phyloP scores from a whole-genome alignment of 2,329 filamentous ascomycete species.

The Paraconiothyrium sp. region DNA sequence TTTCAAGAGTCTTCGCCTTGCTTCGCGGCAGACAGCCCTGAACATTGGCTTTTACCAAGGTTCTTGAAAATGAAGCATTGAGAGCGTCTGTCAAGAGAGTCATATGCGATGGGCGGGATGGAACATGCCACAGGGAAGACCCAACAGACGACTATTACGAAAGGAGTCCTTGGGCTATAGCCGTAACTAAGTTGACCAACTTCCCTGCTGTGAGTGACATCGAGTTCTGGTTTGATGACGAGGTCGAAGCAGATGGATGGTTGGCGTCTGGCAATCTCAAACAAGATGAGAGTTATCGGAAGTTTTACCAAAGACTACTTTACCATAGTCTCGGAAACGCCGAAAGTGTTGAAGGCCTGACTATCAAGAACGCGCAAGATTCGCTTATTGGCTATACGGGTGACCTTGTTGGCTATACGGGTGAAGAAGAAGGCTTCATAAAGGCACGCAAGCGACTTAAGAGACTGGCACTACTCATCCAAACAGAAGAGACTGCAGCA shows the following conservation, averaged over 20 bases:
- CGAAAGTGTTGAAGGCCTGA: background rate
- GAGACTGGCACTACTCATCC: background rate
- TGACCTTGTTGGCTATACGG: too few relatives aligned
- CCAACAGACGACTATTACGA: background rate
- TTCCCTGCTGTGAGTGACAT: background rate
- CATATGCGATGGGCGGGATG: background rate
- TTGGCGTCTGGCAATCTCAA: background rate
- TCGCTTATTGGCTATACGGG: background rate
- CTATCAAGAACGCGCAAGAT: slow-evolving; percentile 3
- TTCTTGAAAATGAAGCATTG: background rate
- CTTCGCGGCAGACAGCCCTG: background rate
- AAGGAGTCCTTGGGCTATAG: background rate
- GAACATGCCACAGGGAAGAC: background rate
- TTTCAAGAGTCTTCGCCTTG: background rate
- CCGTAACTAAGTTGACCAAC: background rate
- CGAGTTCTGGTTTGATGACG: background rate
- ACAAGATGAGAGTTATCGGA: background rate
- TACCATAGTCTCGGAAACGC: background rate
- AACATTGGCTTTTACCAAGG: background rate
- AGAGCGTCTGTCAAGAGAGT: background rate
- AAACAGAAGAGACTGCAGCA: background rate
- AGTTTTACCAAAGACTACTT: background rate
- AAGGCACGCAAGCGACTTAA: background rate
- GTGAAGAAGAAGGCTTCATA: background rate
- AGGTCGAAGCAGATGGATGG: background rate